Percentiles rank a stretch among this genome's conserved stretches.
phyloP scores from a whole-genome alignment of 1,139 yeast species.

The Candida tetrigidarum region DNA sequence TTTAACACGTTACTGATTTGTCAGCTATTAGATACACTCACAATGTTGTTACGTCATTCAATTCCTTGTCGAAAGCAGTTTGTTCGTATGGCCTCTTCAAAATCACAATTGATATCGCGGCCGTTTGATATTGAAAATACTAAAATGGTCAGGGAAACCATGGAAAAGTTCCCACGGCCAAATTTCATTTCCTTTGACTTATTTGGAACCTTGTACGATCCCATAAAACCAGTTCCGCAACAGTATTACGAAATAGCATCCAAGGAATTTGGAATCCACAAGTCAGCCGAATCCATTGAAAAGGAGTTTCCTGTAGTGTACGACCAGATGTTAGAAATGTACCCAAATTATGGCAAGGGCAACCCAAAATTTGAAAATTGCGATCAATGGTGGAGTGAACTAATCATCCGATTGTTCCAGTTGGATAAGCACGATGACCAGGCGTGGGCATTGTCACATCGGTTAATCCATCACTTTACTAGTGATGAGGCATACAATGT shows the following conservation, averaged over 20 bases:
- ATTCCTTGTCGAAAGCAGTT: slow-evolving; percentile 3
- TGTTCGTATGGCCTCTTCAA: slow-evolving; percentile 8
- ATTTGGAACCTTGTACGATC: slow-evolving; percentile 65
- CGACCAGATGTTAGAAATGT: slow-evolving; percentile 28
- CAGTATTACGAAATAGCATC: slow-evolving; percentile 55
- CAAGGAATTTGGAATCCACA: slow-evolving; percentile 44
- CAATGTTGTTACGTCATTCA: not conserved
- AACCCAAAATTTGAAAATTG: slow-evolving; percentile 25
- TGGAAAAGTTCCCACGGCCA: slow-evolving; percentile 43
- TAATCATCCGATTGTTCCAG: slow-evolving; percentile 48
- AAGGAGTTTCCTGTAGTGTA: slow-evolving; percentile 34
- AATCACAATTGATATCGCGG: slow-evolving; percentile 25
- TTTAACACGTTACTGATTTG: not conserved
- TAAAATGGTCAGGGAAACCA: slow-evolving; percentile 34
- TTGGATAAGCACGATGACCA: slow-evolving; percentile 23
- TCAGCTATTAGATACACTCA: not conserved
- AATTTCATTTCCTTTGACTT: slow-evolving; percentile 65
- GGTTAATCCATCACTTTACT: slow-evolving; percentile 50
- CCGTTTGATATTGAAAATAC: slow-evolving; percentile 32
- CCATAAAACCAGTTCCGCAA: slow-evolving; percentile 53
- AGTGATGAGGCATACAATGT: slow-evolving; percentile 55
- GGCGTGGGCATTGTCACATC: slow-evolving; percentile 34
- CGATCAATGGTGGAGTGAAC: slow-evolving; percentile 62
- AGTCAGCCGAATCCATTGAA: slow-evolving; percentile 30
- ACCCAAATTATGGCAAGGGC: slow-evolving; percentile 66